Evolutionary conservation across 441 rosid species (phyloP), one percentile per base, ranked within the genome.

Genomic region (Kokia cookei): DNA sequence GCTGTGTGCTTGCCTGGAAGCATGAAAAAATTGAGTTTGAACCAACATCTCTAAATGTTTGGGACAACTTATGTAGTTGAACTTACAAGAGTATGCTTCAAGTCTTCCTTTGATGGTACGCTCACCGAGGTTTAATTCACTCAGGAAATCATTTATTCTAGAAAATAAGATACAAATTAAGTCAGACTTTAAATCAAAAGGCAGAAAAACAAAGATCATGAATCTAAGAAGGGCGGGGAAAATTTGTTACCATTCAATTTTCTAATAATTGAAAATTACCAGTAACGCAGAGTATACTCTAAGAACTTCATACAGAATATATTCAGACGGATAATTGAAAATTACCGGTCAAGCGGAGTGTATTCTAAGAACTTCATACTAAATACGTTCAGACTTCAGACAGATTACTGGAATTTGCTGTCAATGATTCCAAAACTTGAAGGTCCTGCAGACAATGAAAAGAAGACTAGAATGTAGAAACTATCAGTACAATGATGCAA

Each of bases 41-140:
- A 32, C 55, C 71, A 65, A 57, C 69, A 42, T 48, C 58, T 63
- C 71, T 50, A 69, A 72, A 77, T 8, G 19, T 48, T 47, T 17
- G 51, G 10, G 27, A 48, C 15, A 48, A 32, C 11, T 4, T 5
- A 54, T 19, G 61, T 40, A 43, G 55, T 55, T 8, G 42, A 62
- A 76, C 96, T 76, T 87, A 95, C 99, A 95, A 19, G 99, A 93
- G 82, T 95, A 91, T 47, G 97, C 95, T 84, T 95, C 99, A 7
- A 95, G 86, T 69, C 83, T 90, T 62, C 97, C 93, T 84, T 87
- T 87, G 81, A 93, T 87, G 15, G 89, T 87, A 7, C 91, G 85
- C 80, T 93, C 99, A 7, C 97, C 97, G 4, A 91, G 87, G 82
- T 90, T 95, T 72, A 93, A 80, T 84, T 82, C 76, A 67, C 84